These are phyloP conservation scores for Hebeloma cylindrosporum DNA, from an alignment of 768 basidiomycete genomes.

Conservation along the genomic window DNA sequence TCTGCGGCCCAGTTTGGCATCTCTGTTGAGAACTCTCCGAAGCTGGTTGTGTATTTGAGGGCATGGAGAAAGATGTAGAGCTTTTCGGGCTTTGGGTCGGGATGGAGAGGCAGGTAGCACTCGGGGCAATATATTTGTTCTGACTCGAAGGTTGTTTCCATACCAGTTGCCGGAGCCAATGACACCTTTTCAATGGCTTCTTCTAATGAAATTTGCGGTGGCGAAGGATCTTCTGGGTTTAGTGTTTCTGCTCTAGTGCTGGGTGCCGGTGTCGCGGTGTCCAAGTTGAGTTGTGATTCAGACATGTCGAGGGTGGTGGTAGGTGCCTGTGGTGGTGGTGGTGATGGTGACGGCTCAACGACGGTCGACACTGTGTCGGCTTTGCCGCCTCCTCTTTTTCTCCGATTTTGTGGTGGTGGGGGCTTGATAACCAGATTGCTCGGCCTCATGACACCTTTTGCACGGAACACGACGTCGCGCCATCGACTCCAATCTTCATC, in stretches of 20 bases:
- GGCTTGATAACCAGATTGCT: conserved; percentile 44
- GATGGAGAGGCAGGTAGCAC: conserved; percentile 90
- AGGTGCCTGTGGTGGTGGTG: conserved; percentile 15
- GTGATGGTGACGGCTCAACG: conserved; percentile 4
- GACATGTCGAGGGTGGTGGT: conserved; percentile 6
- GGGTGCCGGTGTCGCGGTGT: too few relatives aligned
- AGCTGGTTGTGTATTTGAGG: conserved; percentile 73
- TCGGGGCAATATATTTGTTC: conserved; percentile 76
- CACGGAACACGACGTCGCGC: conserved; percentile 82
- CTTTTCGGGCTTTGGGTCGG: conserved; percentile 89
- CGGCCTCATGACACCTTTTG: conserved; percentile 60
- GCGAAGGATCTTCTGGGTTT: conserved; percentile 13
- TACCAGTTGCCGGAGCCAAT: conserved; percentile 36
- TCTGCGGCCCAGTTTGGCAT: conserved; percentile 88
- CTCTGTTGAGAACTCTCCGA: conserved; percentile 82
- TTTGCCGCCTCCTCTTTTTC: conserved; percentile 60
- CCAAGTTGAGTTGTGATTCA: too few relatives aligned
- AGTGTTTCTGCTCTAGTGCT: too few relatives aligned
- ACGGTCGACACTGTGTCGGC: conserved; percentile 34
- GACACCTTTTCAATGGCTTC: conserved; percentile 50
- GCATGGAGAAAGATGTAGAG: conserved; percentile 97
- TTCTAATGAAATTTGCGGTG: conserved; percentile 42
- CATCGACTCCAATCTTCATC: conserved; percentile 88
- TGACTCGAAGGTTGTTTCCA: conserved; percentile 36
- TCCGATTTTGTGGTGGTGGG: conserved; percentile 59